These are phyloP conservation scores for Phytophthora parvispora DNA, from an alignment of 352 stramenopile species.

Conservation along the genomic window DNA sequence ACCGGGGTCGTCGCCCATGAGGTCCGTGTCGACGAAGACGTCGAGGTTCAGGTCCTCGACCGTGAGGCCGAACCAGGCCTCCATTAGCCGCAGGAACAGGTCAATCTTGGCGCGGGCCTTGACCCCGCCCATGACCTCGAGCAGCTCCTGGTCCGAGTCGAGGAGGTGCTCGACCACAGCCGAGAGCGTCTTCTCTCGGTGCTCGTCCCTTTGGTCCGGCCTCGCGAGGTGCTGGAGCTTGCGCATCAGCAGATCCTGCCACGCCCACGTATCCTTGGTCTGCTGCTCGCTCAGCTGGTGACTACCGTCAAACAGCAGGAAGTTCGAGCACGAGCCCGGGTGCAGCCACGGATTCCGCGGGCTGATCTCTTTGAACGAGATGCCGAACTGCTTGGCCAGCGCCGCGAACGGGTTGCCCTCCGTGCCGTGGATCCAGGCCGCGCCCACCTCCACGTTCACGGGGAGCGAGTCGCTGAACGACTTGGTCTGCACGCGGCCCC, in stretches of 20 bases:
- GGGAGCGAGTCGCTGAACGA: constrained; percentile 54
- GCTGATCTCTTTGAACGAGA: constrained; percentile 68
- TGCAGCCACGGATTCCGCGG: constrained; percentile 70
- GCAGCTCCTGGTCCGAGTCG: constrained; percentile 27
- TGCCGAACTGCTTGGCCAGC: constrained; percentile 48
- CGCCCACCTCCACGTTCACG: constrained; percentile 65
- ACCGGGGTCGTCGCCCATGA: constrained; percentile 55
- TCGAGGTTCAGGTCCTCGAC: constrained; percentile 42
- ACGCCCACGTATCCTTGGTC: constrained; percentile 50
- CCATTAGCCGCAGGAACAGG: constrained; percentile 48
- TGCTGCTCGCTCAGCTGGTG: constrained; percentile 42
- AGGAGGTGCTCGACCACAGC: constrained; percentile 50
- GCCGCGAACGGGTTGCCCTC: constrained; percentile 53
- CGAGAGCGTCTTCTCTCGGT: constrained; percentile 39
- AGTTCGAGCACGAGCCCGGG: constrained; percentile 60
- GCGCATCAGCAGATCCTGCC: constrained; percentile 54
- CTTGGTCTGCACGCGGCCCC: constrained; percentile 63
- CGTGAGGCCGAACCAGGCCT: constrained; percentile 65
- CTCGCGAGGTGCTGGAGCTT: constrained; percentile 54
- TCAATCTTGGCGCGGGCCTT: constrained; percentile 22
- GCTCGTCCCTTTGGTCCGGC: constrained; percentile 7
- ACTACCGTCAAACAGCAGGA: constrained; percentile 49
- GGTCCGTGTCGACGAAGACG: constrained; percentile 37
- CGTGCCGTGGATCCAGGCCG: constrained; percentile 72
- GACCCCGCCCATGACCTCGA: constrained; percentile 31